Conservation (phyloP, 768 basidiomycete species). For the Leccinum obscurum region DNA sequence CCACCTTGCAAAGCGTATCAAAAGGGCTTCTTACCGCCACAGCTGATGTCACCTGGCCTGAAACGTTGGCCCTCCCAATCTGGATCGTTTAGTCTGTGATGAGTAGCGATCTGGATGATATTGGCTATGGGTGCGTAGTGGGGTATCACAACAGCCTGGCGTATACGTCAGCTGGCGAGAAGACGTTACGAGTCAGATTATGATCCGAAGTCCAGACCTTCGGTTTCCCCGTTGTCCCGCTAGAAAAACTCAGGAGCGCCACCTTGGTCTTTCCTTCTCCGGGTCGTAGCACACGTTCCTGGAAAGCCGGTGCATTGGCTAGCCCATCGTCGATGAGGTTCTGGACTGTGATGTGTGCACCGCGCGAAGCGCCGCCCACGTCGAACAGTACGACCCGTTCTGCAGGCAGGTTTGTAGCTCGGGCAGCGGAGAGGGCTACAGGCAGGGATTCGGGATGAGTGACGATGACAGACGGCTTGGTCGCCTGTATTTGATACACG, state of each 20-base stretch:
- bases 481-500: slow-evolving; percentile 51
- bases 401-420: slow-evolving; percentile 39
- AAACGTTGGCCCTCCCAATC: slow-evolving; percentile 50
- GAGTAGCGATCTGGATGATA: slow-evolving; percentile 57
- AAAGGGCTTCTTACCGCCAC: slow-evolving; percentile 46
- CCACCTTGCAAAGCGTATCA: not conserved
- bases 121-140: slow-evolving; percentile 62
- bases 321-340: slow-evolving; percentile 51
- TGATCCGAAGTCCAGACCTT: slow-evolving; percentile 45
- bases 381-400: slow-evolving; percentile 46
- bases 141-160: slow-evolving; percentile 59
- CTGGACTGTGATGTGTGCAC: slow-evolving; percentile 40
- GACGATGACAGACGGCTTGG: slow-evolving; percentile 49
- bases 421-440: slow-evolving; percentile 48
- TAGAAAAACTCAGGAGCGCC: slow-evolving; percentile 72
- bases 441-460: slow-evolving; percentile 45
- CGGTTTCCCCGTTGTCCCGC: slow-evolving; percentile 74
- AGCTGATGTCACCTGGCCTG: slow-evolving; percentile 58
- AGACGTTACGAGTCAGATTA: not conserved
- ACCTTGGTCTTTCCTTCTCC: slow-evolving; percentile 71
- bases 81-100: slow-evolving; percentile 48
- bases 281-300: slow-evolving; percentile 49
- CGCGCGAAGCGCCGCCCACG: slow-evolving; percentile 17
- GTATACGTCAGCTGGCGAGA: not conserved
- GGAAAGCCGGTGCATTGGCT: slow-evolving; percentile 37